A percentile compares a stretch with the other conserved stretches of the same genome.
Evolutionary conservation across 495 filamentous ascomycete genomes (phyloP).

Genomic region (Aspergillus taichungensis): DNA sequence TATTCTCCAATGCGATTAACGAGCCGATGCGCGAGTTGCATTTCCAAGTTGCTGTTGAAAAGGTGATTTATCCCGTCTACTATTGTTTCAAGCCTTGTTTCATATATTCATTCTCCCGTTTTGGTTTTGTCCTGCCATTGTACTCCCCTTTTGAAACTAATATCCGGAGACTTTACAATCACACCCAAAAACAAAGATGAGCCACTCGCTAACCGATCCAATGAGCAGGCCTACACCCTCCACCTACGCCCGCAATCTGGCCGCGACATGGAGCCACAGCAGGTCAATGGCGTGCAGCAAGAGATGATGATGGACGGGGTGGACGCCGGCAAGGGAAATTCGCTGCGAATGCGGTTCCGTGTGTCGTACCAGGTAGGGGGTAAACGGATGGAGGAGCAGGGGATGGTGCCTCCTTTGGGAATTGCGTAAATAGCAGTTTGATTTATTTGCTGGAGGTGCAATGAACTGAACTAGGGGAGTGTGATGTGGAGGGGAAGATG

Average conservation of each 20-base stretch:
- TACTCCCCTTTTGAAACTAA: neutral
- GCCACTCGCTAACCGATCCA: too few species aligned
- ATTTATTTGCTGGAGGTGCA: neutral
- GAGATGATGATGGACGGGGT: constrained; percentile 70
- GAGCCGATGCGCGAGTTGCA: constrained; percentile 69
- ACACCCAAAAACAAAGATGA: too few species aligned
- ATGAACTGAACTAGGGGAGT: neutral
- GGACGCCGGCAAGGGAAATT: constrained; percentile 57
- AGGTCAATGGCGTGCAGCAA: constrained; percentile 74
- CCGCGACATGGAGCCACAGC: constrained; percentile 60
- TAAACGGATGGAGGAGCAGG: constrained; percentile 67
- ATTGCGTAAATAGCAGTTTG: constrained; percentile 42
- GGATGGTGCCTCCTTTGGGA: constrained; percentile 78
- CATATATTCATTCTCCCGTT: neutral
- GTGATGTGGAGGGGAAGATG: too few species aligned
- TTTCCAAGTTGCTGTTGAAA: constrained; percentile 88
- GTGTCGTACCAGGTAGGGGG: constrained; percentile 65
- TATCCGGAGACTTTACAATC: too few species aligned
- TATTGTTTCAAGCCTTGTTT: too few species aligned
- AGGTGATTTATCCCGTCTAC: constrained; percentile 42
- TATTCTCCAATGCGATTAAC: constrained; percentile 70
- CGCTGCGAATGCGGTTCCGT: constrained; percentile 83
- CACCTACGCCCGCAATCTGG: constrained; percentile 77
- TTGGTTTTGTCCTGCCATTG: neutral
- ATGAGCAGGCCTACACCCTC: constrained; percentile 63